A percentile compares a stretch with the other conserved stretches of the same genome.
phyloP scores from a whole-genome alignment of 192 early-diverging fungal species.

The Coemansia brasiliensis region DNA sequence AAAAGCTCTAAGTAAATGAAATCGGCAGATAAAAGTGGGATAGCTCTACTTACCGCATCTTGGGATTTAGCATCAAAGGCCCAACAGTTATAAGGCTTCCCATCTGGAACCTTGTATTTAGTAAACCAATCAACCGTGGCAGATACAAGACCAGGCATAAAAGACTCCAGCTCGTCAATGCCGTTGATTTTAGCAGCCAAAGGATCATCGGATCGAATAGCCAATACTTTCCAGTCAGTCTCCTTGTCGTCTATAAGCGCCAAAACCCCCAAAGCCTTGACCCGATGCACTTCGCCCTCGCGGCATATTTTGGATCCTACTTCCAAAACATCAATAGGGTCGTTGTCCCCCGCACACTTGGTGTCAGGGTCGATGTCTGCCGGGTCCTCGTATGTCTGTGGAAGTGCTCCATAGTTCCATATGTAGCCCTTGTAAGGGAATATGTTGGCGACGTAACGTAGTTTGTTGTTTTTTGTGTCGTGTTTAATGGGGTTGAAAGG shows the following conservation, averaged over 20 bases:
- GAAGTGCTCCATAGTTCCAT: slow-evolving; percentile 99
- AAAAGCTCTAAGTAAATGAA: neutral
- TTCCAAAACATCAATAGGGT: slow-evolving; percentile 96
- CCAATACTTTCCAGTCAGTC: slow-evolving; percentile 99
- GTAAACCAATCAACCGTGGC: slow-evolving; percentile 99
- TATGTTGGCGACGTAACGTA: slow-evolving; percentile 93
- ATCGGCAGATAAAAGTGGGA: neutral
- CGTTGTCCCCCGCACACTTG: slow-evolving; percentile 91
- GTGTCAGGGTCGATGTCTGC: slow-evolving; percentile 82
- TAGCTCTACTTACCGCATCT: slow-evolving; percentile 6
- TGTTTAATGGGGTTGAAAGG: slow-evolving; percentile 97
- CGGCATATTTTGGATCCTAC: slow-evolving; percentile 91
- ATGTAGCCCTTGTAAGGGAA: slow-evolving; percentile 99
- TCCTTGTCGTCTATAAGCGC: slow-evolving; percentile 97
- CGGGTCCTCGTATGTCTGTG: slow-evolving; percentile 99
- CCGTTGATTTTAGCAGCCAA: slow-evolving; percentile 92
- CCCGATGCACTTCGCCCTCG: slow-evolving; percentile 94
- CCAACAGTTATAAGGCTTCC: slow-evolving; percentile 98
- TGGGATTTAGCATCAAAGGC: slow-evolving; percentile 89
- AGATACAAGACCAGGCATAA: slow-evolving; percentile 89
- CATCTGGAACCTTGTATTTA: slow-evolving; percentile 99
- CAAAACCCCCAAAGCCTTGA: slow-evolving; percentile 96
- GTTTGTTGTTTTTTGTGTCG: slow-evolving; percentile 96
- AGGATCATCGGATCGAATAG: slow-evolving; percentile 95
- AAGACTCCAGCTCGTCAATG: slow-evolving; percentile 94